phyloP scores from a whole-genome alignment of 768 basidiomycete species.

The Phylloporus sp. region DNA sequence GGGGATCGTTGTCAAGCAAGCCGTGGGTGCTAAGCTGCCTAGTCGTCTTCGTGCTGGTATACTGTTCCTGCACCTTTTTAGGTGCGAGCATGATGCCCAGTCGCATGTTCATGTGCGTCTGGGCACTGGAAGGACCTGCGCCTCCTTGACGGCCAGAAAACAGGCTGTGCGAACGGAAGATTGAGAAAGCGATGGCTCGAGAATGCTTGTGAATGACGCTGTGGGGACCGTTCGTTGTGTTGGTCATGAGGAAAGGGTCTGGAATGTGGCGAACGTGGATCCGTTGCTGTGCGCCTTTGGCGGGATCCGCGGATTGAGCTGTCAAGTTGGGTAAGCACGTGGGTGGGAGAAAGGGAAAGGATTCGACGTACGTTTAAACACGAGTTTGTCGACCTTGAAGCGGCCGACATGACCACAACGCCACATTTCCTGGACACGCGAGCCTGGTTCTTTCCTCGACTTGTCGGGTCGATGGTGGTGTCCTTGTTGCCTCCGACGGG shows the following conservation, averaged over 20 bases:
- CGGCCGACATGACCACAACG: constrained; percentile 55
- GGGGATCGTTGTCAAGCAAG: constrained; percentile 45
- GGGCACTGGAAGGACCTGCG: constrained; percentile 10
- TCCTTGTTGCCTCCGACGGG: constrained; percentile 22
- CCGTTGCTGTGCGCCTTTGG: constrained; percentile 63
- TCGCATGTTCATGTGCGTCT: constrained; percentile 27
- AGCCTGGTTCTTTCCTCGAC: constrained; percentile 14
- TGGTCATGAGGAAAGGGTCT: constrained; percentile 42
- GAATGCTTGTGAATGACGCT: constrained; percentile 80
- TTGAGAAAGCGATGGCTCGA: constrained; percentile 71
- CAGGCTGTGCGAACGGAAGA: constrained; percentile 57
- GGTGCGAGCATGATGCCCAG: constrained; percentile 60
- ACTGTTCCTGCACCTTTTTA: constrained; percentile 71
- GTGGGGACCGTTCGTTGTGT: constrained; percentile 49
- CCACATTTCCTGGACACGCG: constrained; percentile 57
- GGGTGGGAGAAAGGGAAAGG: constrained; percentile 17
- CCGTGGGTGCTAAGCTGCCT: constrained; percentile 64
- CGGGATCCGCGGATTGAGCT: constrained; percentile 42
- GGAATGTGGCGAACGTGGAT: constrained; percentile 55
- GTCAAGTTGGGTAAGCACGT: neutral
- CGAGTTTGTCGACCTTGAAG: constrained; percentile 53
- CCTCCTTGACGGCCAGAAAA: constrained; percentile 16
- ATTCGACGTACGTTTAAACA: constrained; percentile 29
- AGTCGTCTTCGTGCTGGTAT: constrained; percentile 71
- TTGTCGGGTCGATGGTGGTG: constrained; percentile 15